Evolutionary conservation across 1,284 basidiomycete species (phyloP).

Genomic region (Puccinia hordei): DNA sequence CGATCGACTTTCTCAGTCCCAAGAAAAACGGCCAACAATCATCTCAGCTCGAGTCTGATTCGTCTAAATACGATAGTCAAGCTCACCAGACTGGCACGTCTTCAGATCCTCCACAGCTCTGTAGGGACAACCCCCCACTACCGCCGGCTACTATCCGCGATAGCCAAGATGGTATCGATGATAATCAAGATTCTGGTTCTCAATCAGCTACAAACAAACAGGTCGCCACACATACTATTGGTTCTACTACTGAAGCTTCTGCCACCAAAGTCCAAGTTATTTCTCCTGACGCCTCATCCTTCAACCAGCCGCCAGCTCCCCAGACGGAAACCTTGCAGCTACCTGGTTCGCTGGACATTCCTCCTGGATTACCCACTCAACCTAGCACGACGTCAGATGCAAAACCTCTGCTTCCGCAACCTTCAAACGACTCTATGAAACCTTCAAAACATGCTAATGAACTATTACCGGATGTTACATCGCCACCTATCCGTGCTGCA

Average conservation of each 20-base stretch:
- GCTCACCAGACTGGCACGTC: background rate
- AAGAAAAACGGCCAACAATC: conserved; percentile 19
- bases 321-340: background rate
- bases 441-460: background rate
- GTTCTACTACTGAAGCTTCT: background rate
- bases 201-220: background rate
- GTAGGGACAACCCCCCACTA: background rate
- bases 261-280: background rate
- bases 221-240: background rate
- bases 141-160: background rate
- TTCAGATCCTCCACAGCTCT: conserved; percentile 2
- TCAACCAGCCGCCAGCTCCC: too few relatives aligned
- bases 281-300: background rate
- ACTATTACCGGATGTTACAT: background rate
- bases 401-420: background rate
- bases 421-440: background rate
- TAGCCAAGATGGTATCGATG: background rate
- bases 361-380: background rate
- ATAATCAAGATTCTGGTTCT: background rate
- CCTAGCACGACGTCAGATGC: background rate
- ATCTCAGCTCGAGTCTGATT: background rate
- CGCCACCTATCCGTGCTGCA: conserved; percentile 5
- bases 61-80: background rate
- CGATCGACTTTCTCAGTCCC: conserved; percentile 41
- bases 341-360: background rate